These are phyloP conservation scores for Metarhizium anisopliae DNA, from an alignment of 2,329 filamentous ascomycete genomes.

Conservation along the genomic window DNA sequence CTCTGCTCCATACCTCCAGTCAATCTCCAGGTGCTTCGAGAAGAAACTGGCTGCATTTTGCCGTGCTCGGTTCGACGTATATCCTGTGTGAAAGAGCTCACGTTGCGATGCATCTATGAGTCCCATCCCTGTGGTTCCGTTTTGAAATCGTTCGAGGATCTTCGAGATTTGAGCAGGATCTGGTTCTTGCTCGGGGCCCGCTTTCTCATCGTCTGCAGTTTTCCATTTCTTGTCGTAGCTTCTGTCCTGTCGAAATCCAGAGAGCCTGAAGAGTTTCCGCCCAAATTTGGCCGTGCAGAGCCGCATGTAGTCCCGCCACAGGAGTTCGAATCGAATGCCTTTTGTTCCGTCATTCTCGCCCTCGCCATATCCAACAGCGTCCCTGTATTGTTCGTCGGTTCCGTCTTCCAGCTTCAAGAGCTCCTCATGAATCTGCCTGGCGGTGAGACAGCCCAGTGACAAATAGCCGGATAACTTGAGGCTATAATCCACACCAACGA, in stretches of 20 bases:
- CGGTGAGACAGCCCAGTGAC: constrained; percentile 62
- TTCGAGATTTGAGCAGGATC: constrained; percentile 33
- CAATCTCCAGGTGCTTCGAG: constrained; percentile 62
- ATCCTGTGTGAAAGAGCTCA: constrained; percentile 66
- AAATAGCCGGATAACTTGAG: constrained; percentile 70
- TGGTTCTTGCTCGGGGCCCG: constrained; percentile 26
- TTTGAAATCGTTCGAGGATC: constrained; percentile 49
- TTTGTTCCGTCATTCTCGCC: constrained; percentile 67
- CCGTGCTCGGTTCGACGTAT: constrained; percentile 66
- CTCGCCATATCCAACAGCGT: constrained; percentile 49
- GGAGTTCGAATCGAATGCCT: constrained; percentile 60
- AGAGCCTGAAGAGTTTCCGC: constrained; percentile 51
- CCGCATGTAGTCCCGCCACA: constrained; percentile 78
- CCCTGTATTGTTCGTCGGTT: constrained; percentile 26
- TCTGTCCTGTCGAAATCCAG: constrained; percentile 49
- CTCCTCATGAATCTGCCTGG: constrained; percentile 62
- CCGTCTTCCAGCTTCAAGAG: constrained; percentile 64
- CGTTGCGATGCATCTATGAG: constrained; percentile 71
- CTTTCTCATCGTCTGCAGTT: constrained; percentile 24
- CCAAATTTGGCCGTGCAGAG: constrained; percentile 65
- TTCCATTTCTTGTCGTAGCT: constrained; percentile 41
- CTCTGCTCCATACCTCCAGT: constrained; percentile 74
- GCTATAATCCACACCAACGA: constrained; percentile 62
- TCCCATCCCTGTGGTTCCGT: constrained; percentile 64
- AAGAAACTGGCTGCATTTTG: constrained; percentile 72